Evolutionary conservation across 2,329 filamentous ascomycete genomes (phyloP).

Genomic region (Colletotrichum sp.): DNA sequence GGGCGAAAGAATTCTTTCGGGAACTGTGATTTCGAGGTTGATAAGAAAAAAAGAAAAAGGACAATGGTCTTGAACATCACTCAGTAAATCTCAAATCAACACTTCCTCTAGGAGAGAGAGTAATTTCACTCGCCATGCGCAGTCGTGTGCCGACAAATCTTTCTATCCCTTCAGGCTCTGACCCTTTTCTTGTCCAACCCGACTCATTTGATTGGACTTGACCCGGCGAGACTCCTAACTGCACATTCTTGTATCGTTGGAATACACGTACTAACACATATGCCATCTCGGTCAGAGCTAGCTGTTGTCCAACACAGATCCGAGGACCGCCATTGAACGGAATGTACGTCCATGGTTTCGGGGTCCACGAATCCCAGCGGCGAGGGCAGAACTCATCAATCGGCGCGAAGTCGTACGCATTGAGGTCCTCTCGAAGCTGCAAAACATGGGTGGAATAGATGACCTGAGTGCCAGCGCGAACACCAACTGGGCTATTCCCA

Average conservation of each 20-base stretch:
- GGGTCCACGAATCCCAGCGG: slow-evolving; percentile 54
- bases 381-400: slow-evolving; percentile 39
- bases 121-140: not conserved
- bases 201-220: not conserved
- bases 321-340: slow-evolving; percentile 58
- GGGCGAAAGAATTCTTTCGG: too few species aligned
- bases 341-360: slow-evolving; percentile 55
- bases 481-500: slow-evolving; percentile 54
- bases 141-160: not conserved
- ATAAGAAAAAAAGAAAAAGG: too few species aligned
- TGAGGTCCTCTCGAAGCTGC: slow-evolving; percentile 23
- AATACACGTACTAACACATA: not conserved
- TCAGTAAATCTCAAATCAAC: not conserved
- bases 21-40: too few species aligned
- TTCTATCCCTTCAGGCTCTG: not conserved
- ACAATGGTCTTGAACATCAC: not conserved
- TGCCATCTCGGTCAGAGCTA: not conserved
- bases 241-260: slow-evolving; percentile 32
- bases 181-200: not conserved
- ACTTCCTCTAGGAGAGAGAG: not conserved
- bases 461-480: slow-evolving; percentile 26
- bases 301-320: slow-evolving; percentile 40
- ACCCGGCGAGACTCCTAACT: not conserved
- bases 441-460: not conserved
- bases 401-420: not conserved